Evolutionary conservation across 2,329 filamentous ascomycete species (phyloP).

Genomic region (Pseudogymnoascus sp.): DNA sequence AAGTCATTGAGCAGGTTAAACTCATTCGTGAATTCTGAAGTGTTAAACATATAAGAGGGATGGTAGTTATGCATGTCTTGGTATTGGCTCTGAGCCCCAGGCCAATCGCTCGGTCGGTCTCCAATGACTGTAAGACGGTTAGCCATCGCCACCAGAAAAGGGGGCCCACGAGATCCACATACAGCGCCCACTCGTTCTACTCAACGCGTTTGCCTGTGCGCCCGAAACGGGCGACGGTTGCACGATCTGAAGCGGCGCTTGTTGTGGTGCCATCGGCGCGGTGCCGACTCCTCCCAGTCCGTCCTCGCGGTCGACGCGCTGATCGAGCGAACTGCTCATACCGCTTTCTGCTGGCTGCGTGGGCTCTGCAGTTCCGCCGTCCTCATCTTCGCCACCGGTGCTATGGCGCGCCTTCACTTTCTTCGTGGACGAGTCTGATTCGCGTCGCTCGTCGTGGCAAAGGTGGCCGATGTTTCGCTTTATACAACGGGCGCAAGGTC

Average conservation of each 20-base stretch:
- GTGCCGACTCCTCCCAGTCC: slow-evolving; percentile 31
- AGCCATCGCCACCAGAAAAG: slow-evolving; percentile 24
- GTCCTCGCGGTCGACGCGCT: slow-evolving; percentile 39
- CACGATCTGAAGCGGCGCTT: slow-evolving; percentile 58
- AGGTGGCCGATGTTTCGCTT: slow-evolving; percentile 98
- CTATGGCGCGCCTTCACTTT: slow-evolving; percentile 64
- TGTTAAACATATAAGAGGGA: slow-evolving; percentile 88
- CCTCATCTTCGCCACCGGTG: slow-evolving; percentile 53
- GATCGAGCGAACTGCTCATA: slow-evolving; percentile 50
- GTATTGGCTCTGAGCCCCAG: slow-evolving; percentile 67
- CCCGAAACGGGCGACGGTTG: slow-evolving; percentile 64
- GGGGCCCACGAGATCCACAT: slow-evolving; percentile 36
- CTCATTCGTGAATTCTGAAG: slow-evolving; percentile 86
- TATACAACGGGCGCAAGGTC: slow-evolving; percentile 94
- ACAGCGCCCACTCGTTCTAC: slow-evolving; percentile 67
- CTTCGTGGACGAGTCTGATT: slow-evolving; percentile 60
- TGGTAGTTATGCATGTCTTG: slow-evolving; percentile 94
- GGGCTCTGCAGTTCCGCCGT: slow-evolving; percentile 47
- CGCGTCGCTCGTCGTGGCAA: slow-evolving; percentile 94
- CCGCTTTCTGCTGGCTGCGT: slow-evolving; percentile 39
- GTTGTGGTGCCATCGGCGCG: slow-evolving; percentile 32
- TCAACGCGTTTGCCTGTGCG: slow-evolving; percentile 54
- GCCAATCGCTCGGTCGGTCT: slow-evolving; percentile 70
- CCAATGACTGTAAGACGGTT: slow-evolving; percentile 54
- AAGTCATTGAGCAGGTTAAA: slow-evolving; percentile 97